These are phyloP conservation scores for Blastobotrys elegans DNA, from an alignment of 1,139 yeast species.

Conservation along the genomic window DNA sequence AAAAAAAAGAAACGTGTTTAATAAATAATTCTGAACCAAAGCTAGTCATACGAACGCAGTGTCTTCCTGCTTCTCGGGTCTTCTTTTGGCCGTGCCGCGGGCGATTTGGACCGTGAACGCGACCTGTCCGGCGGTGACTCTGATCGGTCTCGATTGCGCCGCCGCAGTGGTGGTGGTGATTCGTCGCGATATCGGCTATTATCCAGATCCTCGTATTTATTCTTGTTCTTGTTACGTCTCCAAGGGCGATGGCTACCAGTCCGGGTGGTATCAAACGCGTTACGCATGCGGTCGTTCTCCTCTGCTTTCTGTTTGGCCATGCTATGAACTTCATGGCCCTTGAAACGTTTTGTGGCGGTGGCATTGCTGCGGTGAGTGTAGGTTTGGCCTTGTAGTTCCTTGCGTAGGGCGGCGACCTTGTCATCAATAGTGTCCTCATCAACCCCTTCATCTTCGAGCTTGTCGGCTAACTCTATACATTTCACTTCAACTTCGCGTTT, in stretches of 20 bases:
- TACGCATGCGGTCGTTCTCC: conserved; percentile 21
- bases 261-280: conserved; percentile 17
- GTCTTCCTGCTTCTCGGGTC: not conserved
- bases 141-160: not conserved
- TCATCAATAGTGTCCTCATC: conserved; percentile 33
- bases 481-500: conserved; percentile 49
- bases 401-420: conserved; percentile 30
- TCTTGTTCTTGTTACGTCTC: not conserved
- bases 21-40: not conserved
- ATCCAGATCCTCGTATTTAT: conserved; percentile 4
- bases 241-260: too few relatives aligned
- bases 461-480: conserved; percentile 52
- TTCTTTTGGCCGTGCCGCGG: not conserved
- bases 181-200: too few relatives aligned
- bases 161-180: too few relatives aligned
- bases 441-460: conserved; percentile 48
- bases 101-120: not conserved
- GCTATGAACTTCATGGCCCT: conserved; percentile 21
- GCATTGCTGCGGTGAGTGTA: not conserved
- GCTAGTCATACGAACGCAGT: not conserved
- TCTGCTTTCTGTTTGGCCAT: conserved; percentile 19
- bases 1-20: not conserved
- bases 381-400: conserved; percentile 19
- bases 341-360: conserved; percentile 6
- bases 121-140: not conserved